Evolutionary conservation across 371 early-diverging fungal genomes (phyloP).

Genomic region (Mortierella sp.): DNA sequence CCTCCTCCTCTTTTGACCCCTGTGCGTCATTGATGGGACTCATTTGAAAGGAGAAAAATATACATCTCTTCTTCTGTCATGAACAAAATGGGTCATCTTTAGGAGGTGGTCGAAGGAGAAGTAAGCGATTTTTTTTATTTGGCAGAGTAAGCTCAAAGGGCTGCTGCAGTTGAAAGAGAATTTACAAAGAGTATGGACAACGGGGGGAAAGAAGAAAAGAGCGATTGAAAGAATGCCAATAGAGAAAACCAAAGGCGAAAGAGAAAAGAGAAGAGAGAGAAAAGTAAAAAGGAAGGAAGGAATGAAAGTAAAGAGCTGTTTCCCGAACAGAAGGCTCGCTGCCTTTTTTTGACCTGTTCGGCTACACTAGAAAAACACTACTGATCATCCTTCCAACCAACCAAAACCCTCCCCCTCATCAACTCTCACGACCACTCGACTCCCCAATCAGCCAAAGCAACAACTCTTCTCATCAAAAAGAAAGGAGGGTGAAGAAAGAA

Average conservation of each 20-base stretch:
- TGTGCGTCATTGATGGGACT: too few species aligned
- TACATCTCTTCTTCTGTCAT: not conserved
- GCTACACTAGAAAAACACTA: not conserved
- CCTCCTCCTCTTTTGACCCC: too few species aligned
- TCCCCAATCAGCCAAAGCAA: too few species aligned
- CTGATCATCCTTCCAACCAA: too few species aligned
- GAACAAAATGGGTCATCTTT: not conserved
- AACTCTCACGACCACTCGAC: too few species aligned
- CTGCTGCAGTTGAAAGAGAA: not conserved
- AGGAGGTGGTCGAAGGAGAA: not conserved
- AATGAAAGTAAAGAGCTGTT: not conserved
- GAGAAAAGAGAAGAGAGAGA: not conserved
- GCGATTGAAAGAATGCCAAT: not conserved
- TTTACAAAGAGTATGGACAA: conserved; percentile 13
- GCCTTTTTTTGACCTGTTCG: not conserved
- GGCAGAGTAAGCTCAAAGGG: not conserved
- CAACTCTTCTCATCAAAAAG: not conserved
- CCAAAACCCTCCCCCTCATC: too few species aligned
- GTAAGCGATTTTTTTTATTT: not conserved
- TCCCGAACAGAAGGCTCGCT: conserved; percentile 5
- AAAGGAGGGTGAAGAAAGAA: not conserved
- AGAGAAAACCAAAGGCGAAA: not conserved
- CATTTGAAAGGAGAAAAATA: too few species aligned
- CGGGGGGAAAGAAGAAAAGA: not conserved
- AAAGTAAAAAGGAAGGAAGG: not conserved